Evolutionary conservation across 2,329 filamentous ascomycete genomes (phyloP).

Genomic region (Decorospora gaudefroyi): DNA sequence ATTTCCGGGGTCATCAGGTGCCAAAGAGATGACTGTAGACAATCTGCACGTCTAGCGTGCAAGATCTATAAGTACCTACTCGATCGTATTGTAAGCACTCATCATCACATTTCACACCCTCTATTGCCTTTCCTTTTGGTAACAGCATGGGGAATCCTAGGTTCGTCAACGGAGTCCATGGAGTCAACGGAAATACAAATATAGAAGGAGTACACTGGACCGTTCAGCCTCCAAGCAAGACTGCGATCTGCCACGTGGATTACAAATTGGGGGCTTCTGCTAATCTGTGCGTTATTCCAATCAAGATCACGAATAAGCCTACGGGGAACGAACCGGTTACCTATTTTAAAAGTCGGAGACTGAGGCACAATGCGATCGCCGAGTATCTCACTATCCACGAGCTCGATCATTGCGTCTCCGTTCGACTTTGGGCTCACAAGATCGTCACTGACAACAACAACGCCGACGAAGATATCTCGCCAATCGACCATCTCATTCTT

Average conservation of each 20-base stretch:
- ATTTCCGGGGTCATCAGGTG: too few relatives aligned
- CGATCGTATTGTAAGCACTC: too few relatives aligned
- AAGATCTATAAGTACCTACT: too few relatives aligned
- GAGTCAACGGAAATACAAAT: too few relatives aligned
- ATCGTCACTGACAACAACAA: not conserved
- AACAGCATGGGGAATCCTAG: too few relatives aligned
- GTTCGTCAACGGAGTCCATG: too few relatives aligned
- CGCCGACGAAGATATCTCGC: not conserved
- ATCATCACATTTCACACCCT: too few relatives aligned
- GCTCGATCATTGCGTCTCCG: not conserved
- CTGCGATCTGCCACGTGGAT: not conserved
- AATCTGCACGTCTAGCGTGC: too few relatives aligned
- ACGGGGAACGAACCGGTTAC: too few relatives aligned
- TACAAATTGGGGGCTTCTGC: not conserved
- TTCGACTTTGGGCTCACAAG: not conserved
- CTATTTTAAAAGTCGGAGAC: not conserved
- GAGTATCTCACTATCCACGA: not conserved
- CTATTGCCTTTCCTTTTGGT: too few relatives aligned
- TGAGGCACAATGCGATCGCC: not conserved
- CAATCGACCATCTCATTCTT: not conserved
- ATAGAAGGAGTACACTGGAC: not conserved
- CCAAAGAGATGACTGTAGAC: too few relatives aligned
- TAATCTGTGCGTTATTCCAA: not conserved
- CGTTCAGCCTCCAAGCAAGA: conserved; percentile 1
- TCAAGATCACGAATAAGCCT: not conserved